phyloP scores from a whole-genome alignment of 768 basidiomycete species.

The Trametes elegans region DNA sequence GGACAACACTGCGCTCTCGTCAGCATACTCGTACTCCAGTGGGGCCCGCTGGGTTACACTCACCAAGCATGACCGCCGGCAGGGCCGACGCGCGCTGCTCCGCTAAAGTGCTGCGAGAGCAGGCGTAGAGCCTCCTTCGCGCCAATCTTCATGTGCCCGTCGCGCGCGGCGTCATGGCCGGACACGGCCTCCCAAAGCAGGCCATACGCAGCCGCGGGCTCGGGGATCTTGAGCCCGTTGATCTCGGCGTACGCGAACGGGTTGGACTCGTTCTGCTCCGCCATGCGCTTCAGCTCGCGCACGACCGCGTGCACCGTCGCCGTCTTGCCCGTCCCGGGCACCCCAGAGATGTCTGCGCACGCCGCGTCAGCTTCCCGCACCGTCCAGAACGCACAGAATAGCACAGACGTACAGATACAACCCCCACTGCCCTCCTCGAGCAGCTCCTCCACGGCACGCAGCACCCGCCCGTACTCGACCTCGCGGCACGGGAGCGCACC shows the following conservation, averaged over 20 bases:
- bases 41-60: constrained; percentile 31
- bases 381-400: neutral
- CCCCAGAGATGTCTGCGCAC: constrained; percentile 85
- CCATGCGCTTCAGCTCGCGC: constrained; percentile 86
- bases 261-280: constrained; percentile 79
- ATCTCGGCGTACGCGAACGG: constrained; percentile 98
- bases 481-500: constrained; percentile 88
- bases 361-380: neutral
- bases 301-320: constrained; percentile 95
- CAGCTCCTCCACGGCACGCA: constrained; percentile 76
- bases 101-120: constrained; percentile 75
- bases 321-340: constrained; percentile 99
- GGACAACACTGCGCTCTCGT: constrained; percentile 63
- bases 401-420: constrained; percentile 75
- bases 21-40: neutral
- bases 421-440: constrained; percentile 93
- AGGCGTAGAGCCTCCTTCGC: constrained; percentile 81
- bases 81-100: constrained; percentile 63
- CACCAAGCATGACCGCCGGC: constrained; percentile 82
- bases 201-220: constrained; percentile 89
- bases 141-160: constrained; percentile 64
- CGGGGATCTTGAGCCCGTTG: constrained; percentile 91
- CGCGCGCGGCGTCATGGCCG: constrained; percentile 62
- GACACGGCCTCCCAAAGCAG: constrained; percentile 93
- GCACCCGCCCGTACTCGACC: constrained; percentile 74